Conservation (phyloP, 2,329 filamentous ascomycete species). For the Claviceps sp. region DNA sequence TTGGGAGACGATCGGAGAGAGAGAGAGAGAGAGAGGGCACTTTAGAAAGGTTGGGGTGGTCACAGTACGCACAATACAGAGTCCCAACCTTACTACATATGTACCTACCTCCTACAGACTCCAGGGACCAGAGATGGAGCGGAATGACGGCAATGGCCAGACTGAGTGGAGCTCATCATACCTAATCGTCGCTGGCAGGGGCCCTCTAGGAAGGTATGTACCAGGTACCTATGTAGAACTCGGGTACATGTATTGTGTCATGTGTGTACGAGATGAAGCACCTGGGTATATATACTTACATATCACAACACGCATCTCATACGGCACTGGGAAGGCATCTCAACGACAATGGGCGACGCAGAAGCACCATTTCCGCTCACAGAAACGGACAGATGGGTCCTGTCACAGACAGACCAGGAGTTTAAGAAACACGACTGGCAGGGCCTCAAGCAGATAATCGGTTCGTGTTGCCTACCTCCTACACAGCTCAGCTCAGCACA, state of each 20-base stretch:
- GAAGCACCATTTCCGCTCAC: constrained; percentile 46
- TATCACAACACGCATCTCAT: background rate
- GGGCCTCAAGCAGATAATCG: constrained; percentile 53
- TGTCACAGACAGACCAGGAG: constrained; percentile 53
- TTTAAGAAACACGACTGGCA: constrained; percentile 64
- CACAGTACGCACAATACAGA: no score
- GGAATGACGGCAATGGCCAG: no score
- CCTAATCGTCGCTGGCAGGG: no score
- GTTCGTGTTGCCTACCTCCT: constrained; percentile 23
- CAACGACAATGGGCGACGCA: constrained; percentile 26
- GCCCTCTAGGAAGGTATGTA: no score
- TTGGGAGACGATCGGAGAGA: background rate
- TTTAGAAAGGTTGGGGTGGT: background rate
- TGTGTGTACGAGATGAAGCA: background rate
- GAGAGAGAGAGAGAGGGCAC: background rate
- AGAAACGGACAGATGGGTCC: constrained; percentile 41
- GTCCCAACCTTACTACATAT: no score
- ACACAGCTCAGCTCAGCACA: background rate
- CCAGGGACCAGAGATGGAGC: no score
- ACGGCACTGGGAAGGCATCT: background rate
- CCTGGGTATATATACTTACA: background rate
- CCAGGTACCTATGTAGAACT: background rate
- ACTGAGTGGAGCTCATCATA: no score
- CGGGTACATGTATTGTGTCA: no score
- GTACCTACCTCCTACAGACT: no score